Base-by-base conservation (phyloP, 1,284 basidiomycete genomes). In the Ustanciosporium gigantosporum region DNA sequence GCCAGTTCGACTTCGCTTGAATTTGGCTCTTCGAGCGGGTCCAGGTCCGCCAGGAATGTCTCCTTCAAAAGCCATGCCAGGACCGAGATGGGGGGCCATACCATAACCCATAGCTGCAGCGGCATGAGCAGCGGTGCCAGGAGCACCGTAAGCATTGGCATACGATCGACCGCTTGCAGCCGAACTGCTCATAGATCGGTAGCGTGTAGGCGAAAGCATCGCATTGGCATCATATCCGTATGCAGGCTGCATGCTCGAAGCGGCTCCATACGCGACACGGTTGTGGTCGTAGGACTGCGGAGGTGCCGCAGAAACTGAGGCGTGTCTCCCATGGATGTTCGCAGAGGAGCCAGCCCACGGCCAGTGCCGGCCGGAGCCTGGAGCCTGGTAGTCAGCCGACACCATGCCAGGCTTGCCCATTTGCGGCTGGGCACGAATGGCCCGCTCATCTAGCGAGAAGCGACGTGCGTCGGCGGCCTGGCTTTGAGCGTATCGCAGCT, bases 1-100 rank as follows among this genome's bases (percentile, higher is more conserved):
- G 15, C 69, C 71, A 8, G 67, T 73, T 23, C 71, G 50, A 40
- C 48, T 56, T 19, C 71, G 62, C 52, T 62, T 71, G 65, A 73
- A 73, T 42, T 73, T 73, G 40, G 59, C 55, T 22, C 67, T 46
- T 19, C 71, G 57, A 19, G 55, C 59, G 13, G 68, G 52, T 17
- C 70, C 67, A 8, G 62, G 56, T 17, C 66, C 66, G 31, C 56
- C 58, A 6, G 53, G 36, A 21, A 66, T 45, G 20, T 58, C 64
- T 17, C 58, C 64, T 7, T 61, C 59, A 13, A 57, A 40, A 52
- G 58, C 55, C 52, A 66, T 62, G 17, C 51, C 57, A 15, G 51
- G 47, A 27, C 51, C 57, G 11, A 60, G 47, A 19, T 60, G 62
- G 5, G 62, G 58, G 8, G 48, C 46, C 61, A 65, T 59, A 24